Conservation (phyloP, 441 rosid species). For the Codiaeum variegatum region DNA sequence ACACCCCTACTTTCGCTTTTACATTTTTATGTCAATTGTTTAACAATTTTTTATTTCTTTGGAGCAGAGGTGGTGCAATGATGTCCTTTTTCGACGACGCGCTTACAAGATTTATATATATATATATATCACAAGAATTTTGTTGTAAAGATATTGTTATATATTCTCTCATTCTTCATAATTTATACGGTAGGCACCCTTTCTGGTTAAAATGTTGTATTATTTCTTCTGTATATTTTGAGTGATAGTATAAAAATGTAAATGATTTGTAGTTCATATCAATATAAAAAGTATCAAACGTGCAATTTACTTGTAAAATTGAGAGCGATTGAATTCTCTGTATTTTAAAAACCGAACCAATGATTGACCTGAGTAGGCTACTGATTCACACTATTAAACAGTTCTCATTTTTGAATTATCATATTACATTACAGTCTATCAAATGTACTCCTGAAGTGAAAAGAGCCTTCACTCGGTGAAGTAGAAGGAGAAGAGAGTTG, state of each 20-base stretch:
- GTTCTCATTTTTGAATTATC: too few relatives aligned
- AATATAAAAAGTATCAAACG: conserved; percentile 10
- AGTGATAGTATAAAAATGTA: conserved; percentile 24
- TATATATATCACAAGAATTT: conserved; percentile 17
- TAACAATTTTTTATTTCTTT: not conserved
- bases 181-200: not conserved
- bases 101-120: conserved; percentile 13
- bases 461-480: conserved; percentile 1
- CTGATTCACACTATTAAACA: too few relatives aligned
- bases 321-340: too few relatives aligned
- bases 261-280: conserved; percentile 19
- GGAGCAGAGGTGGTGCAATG: conserved; percentile 14
- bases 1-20: too few relatives aligned
- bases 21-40: not conserved
- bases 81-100: not conserved
- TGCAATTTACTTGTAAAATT: not conserved
- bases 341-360: too few relatives aligned
- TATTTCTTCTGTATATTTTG: conserved; percentile 20
- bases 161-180: conserved; percentile 1
- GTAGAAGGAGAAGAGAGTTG: not conserved
- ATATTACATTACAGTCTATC: too few relatives aligned
- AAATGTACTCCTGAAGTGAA: too few relatives aligned
- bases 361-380: too few relatives aligned
- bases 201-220: conserved; percentile 5
- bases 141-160: conserved; percentile 26